Percentiles rank a stretch among this genome's conserved stretches.
Evolutionary conservation across 176 grass and related monocot genomes (phyloP).

Genomic region (Pontederia crassipes): DNA sequence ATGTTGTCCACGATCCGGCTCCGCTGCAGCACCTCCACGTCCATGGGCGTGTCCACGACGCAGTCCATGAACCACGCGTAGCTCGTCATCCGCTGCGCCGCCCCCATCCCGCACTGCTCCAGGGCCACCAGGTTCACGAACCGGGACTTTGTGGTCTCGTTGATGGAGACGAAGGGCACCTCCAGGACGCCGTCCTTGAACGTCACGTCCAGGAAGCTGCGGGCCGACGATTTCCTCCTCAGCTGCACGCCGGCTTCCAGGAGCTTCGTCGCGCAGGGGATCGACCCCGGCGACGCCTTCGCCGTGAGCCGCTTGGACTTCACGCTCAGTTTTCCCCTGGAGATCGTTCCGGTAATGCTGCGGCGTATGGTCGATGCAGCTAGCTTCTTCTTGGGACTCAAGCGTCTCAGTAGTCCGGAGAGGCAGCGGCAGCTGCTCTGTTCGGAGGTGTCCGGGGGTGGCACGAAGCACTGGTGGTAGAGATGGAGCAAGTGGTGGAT

Average conservation of each 20-base stretch:
- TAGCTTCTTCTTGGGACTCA: too few species aligned
- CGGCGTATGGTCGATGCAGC: too few species aligned
- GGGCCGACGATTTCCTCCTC: neutral
- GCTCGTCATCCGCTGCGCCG: neutral
- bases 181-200: conserved; percentile 22
- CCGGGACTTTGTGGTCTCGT: neutral
- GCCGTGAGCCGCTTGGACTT: too few species aligned
- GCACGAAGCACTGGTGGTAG: too few species aligned
- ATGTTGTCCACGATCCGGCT: conserved; percentile 10
- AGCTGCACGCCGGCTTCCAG: conserved; percentile 20
- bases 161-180: conserved; percentile 28
- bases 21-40: conserved; percentile 22
- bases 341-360: too few species aligned
- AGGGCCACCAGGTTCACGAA: conserved; percentile 36
- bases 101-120: conserved; percentile 17
- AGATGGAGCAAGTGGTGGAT: too few species aligned
- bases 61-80: conserved; percentile 33
- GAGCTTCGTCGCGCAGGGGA: conserved; percentile 26
- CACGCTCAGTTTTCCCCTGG: neutral
- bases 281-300: neutral
- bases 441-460: too few species aligned
- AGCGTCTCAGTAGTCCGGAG: too few species aligned
- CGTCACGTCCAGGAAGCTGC: conserved; percentile 15
- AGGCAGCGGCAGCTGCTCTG: too few species aligned
- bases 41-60: conserved; percentile 9